These are phyloP conservation scores for Dalbergia oliveri DNA, from an alignment of 306 rosid species.

Conservation along the genomic window DNA sequence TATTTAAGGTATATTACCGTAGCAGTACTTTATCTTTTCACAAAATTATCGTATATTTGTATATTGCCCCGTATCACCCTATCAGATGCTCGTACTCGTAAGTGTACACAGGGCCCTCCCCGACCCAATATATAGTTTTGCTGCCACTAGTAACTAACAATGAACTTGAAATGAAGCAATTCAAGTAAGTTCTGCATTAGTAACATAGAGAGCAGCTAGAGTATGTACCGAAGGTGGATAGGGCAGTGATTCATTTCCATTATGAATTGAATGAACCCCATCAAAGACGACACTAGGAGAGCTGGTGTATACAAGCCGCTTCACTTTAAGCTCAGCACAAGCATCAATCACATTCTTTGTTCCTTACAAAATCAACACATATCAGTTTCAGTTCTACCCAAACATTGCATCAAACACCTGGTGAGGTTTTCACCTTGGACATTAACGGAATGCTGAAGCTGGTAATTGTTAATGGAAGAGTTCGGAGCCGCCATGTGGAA, in stretches of 20 bases:
- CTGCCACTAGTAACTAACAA: background rate
- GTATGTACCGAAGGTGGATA: constrained; percentile 74
- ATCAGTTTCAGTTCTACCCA: constrained; percentile 7
- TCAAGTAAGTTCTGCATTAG: background rate
- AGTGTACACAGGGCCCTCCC: no score
- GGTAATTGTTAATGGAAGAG: constrained; percentile 79
- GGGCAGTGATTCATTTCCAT: constrained; percentile 82
- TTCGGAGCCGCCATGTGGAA: constrained; percentile 99
- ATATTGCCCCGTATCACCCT: no score
- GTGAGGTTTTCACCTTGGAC: constrained; percentile 69
- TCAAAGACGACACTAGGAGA: constrained; percentile 97
- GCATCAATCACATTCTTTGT: constrained; percentile 88
- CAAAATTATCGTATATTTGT: no score
- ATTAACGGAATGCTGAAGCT: constrained; percentile 89
- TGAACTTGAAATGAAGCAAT: constrained; percentile 12
- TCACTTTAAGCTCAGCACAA: constrained; percentile 79
- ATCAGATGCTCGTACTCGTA: no score
- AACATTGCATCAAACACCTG: constrained; percentile 10
- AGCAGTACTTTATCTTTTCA: no score
- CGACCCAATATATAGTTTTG: no score
- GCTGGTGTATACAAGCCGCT: constrained; percentile 83
- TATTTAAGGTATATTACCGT: no score
- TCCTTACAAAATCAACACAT: constrained; percentile 56
- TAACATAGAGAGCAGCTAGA: background rate
- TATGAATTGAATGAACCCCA: constrained; percentile 76